Base-by-base conservation (phyloP, 495 filamentous ascomycete species). In the Trichoderma erinaceum region DNA sequence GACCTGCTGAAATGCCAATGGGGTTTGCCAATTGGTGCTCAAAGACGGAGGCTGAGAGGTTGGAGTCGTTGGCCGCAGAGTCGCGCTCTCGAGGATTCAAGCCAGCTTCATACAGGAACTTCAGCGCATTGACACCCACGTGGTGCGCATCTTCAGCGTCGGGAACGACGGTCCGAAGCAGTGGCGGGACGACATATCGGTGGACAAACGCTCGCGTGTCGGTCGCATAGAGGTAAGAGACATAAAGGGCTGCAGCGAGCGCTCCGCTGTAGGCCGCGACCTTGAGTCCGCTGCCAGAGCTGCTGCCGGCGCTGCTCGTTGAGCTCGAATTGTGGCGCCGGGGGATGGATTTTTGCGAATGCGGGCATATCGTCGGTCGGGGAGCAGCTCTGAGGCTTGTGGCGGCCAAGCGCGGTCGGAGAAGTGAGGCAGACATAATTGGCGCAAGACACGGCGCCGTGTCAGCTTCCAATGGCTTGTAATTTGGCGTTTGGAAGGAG, bases 91-190 rank as follows among this genome's bases (percentile, higher is more conserved):
- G 85, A 1, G 92, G 90, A 70, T 91, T 87, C 21, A 88, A 76
- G 44, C 85, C 86, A 16, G 92, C 79, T 41, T 83, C 81, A 70
- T 88, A 89, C 50, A 92, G 86, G 1, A 80, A 83, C 72, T 89
- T 89, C 77, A 99, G 77, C 7, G 82, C 79, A 35, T 83, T 78
- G 15, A 90, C 90, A 29, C 92, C 90, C 65, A 84, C 80, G 70
- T 94, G 86, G 75, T 99, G 95, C 25, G 95, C 95, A 41, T 93
- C 91, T 77, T 98, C 95, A 48, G 93, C 93, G 76, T 97, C 94
- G 1, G 89, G 84, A 73, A 80, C 92, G 41, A 96, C 15, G 66
- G 81, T 73, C 15, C 94, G 85, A 15, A 98, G 79, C 58, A 89
- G 76, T 21, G 88, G 92, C 29, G 92, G 89, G 41, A 91, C 80